These are phyloP conservation scores for Stemphylium lycopersici DNA, from an alignment of 2,329 filamentous ascomycete species.

Conservation along the genomic window DNA sequence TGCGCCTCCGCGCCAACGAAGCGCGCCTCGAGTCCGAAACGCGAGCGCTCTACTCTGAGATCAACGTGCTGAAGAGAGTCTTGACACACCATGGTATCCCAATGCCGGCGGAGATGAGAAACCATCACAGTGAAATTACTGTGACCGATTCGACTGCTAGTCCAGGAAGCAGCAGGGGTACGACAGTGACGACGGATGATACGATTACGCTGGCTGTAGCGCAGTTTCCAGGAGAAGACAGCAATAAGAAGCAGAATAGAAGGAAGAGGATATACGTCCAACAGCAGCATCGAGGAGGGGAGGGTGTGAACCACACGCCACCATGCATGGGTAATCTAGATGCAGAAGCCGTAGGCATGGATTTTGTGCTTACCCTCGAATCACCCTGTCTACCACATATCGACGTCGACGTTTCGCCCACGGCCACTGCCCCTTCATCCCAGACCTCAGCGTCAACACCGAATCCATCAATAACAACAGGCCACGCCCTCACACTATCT, in stretches of 20 bases:
- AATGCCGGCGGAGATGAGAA: neutral
- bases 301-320: neutral
- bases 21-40: conserved; percentile 35
- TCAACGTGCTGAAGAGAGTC: conserved; percentile 26
- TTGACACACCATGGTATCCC: conserved; percentile 27
- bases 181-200: neutral
- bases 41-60: conserved; percentile 27
- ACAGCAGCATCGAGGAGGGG: neutral
- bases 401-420: conserved; percentile 10
- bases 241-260: neutral
- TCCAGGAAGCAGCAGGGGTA: neutral
- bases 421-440: neutral
- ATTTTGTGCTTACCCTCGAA: conserved; percentile 48
- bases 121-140: neutral
- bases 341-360: conserved; percentile 29
- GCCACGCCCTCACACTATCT: conserved; percentile 41
- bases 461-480: conserved; percentile 19
- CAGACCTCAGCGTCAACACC: no score
- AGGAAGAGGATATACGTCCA: conserved; percentile 8
- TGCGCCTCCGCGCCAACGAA: conserved; percentile 41
- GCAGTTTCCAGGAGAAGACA: neutral
- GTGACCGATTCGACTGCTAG: neutral
- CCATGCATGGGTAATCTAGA: conserved; percentile 19
- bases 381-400: conserved; percentile 44
- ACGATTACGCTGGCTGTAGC: neutral